Evolutionary conservation across 768 basidiomycete genomes (phyloP), one percentile per base, ranked within the genome.

Genomic region (Tubosaeta sp.): DNA sequence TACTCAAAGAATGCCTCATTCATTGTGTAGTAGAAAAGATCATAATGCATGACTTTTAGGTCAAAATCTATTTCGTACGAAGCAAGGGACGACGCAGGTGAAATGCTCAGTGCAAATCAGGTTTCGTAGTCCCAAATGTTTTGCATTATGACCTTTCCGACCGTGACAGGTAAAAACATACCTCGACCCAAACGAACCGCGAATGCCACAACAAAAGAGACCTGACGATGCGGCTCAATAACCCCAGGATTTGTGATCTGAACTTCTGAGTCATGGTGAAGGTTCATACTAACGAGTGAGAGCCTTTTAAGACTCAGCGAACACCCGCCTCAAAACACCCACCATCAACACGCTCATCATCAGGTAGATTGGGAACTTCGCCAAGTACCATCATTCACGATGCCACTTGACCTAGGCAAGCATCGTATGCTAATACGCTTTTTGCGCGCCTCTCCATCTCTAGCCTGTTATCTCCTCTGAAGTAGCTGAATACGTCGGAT

Each of bases 31-130:
- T 64, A 55, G 53, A 61, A 61, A 64, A 61, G 46, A 62, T 51
- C 61, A 64, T 55, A 64, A 62, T 62, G 61, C 61, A 62, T 22
- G 39, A 60, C 58, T 49, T 62, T 58, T 53, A 51, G 52, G 31
- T 53, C 61, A 52, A 56, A 57, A 54, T 54, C 49, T 13, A 52
- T 53, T 38, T 46, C 29, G 43, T 51, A 39, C 49, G 21, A 53
- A 45, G 44, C 40, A 18, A 49, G 48, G 42, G 34, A 49, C 48
- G 29, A 38, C 30, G 36, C 22, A 46, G 38, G 38, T 34, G 35
- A 49, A 25, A 36, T 46, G 49, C 51, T 59, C 27, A 32, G 48
- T 35, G 54, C 22, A 49, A 62, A 35, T 35, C 14, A 51, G 39
- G 44, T 47, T 60, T 60, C 51, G 49, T 46, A 45, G 43, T 63